Conservation (phyloP, 1,284 basidiomycete species). For the Ceratorhiza oryzae-sativae region DNA sequence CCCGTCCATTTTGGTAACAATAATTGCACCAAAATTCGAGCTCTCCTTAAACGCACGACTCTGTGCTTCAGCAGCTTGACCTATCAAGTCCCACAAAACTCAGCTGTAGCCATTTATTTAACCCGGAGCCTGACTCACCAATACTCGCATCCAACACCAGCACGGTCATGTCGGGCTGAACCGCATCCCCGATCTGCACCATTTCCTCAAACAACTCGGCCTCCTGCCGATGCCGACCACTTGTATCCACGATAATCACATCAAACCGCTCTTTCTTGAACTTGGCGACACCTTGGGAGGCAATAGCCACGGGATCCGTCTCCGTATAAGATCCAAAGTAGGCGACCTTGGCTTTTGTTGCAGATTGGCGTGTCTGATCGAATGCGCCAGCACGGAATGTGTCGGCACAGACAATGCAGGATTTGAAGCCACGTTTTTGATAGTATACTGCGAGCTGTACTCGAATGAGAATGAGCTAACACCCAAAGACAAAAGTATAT, state of each 20-base stretch:
- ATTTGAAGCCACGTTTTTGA: conserved; percentile 95
- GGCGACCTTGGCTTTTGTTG: conserved; percentile 97
- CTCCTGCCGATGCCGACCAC: conserved; percentile 97
- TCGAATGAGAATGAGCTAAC: neutral
- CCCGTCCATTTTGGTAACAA: conserved; percentile 99
- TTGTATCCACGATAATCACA: conserved; percentile 99
- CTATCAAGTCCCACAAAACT: conserved; percentile 53
- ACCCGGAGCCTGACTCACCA: conserved; percentile 54
- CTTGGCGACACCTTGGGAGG: conserved; percentile 92
- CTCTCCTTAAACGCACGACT: conserved; percentile 97
- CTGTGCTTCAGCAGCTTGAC: conserved; percentile 97
- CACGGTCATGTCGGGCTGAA: conserved; percentile 93
- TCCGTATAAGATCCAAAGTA: conserved; percentile 99
- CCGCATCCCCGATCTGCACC: conserved; percentile 93
- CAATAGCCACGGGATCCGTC: conserved; percentile 96
- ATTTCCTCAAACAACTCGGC: conserved; percentile 97
- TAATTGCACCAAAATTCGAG: conserved; percentile 97
- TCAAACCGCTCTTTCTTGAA: conserved; percentile 99
- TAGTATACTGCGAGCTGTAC: conserved; percentile 88
- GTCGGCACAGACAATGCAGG: conserved; percentile 98
- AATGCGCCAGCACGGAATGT: conserved; percentile 99
- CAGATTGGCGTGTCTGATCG: conserved; percentile 94
- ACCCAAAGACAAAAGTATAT: neutral
- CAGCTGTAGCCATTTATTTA: neutral
- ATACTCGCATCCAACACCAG: conserved; percentile 89